A percentile compares a stretch with the other conserved stretches of the same genome.
These are phyloP conservation scores for Pyracantha coccinea DNA, from an alignment of 331 rosid species.

Conservation along the genomic window DNA sequence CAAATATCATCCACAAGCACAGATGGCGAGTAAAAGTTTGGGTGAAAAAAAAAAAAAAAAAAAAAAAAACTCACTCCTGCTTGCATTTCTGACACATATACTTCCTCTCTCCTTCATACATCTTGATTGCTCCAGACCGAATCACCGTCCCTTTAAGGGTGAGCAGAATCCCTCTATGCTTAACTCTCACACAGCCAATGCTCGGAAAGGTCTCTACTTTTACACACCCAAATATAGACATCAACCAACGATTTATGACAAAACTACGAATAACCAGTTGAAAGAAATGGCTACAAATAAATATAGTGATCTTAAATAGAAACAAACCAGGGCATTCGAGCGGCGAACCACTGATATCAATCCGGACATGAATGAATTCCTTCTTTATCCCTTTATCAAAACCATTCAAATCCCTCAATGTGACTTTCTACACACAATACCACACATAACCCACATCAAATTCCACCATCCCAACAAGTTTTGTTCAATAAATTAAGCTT, in stretches of 20 bases:
- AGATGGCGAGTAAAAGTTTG: not conserved
- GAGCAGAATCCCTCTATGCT: constrained; percentile 82
- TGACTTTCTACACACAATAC: constrained; percentile 36
- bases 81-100: constrained; percentile 78
- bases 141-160: constrained; percentile 90
- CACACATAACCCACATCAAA: constrained; percentile 12
- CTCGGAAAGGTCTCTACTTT: constrained; percentile 68
- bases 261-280: not conserved
- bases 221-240: constrained; percentile 16
- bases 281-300: not conserved
- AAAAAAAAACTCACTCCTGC: constrained; percentile 24
- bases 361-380: constrained; percentile 65
- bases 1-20: too few species aligned
- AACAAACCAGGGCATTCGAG: constrained; percentile 68
- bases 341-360: constrained; percentile 62
- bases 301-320: not conserved
- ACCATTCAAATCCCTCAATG: constrained; percentile 40
- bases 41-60: not conserved
- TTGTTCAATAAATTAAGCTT: not conserved
- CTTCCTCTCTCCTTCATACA: constrained; percentile 97
- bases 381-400: constrained; percentile 33
- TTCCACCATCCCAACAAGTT: not conserved
- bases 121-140: constrained; percentile 76
- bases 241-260: not conserved
- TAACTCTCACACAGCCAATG: constrained; percentile 81